Percentiles rank a stretch among this genome's conserved stretches.
Evolutionary conservation across 2,329 filamentous ascomycete genomes (phyloP).

Genomic region (Fusarium lateritium): DNA sequence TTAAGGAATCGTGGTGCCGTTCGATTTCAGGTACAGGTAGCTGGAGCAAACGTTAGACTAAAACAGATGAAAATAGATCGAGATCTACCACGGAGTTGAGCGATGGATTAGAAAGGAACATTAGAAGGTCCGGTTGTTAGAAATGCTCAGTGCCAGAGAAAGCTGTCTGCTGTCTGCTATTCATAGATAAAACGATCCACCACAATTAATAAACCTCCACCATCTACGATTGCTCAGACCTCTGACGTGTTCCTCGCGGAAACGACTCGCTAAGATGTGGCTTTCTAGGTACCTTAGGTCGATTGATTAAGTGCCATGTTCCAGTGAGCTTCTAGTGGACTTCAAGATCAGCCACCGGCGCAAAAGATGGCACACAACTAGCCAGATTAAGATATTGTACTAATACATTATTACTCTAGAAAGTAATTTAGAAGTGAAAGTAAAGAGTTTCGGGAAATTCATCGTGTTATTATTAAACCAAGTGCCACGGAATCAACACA

Average conservation of each 20-base stretch:
- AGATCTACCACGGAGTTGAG: conserved; percentile 12
- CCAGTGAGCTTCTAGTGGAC: conserved; percentile 38
- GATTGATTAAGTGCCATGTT: conserved; percentile 23
- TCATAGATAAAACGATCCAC: conserved; percentile 36
- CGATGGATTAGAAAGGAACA: conserved; percentile 16
- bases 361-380: not conserved
- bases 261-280: conserved; percentile 20
- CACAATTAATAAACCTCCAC: conserved; percentile 21
- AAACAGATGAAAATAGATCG: conserved; percentile 29
- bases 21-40: conserved; percentile 25
- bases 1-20: conserved; percentile 23
- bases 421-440: no score
- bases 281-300: conserved; percentile 12
- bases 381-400: no score
- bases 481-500: conserved; percentile 1
- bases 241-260: conserved; percentile 46
- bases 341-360: conserved; percentile 23
- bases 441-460: no score
- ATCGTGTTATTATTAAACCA: no score
- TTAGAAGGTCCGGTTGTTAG: conserved; percentile 20
- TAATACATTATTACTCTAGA: no score
- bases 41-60: conserved; percentile 1
- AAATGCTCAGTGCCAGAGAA: conserved; percentile 10
- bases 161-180: conserved; percentile 34
- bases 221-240: conserved; percentile 27